A percentile compares a stretch with the other conserved stretches of the same genome.
phyloP scores from a whole-genome alignment of 192 early-diverging fungal genomes.

The Linnemannia elongata region DNA sequence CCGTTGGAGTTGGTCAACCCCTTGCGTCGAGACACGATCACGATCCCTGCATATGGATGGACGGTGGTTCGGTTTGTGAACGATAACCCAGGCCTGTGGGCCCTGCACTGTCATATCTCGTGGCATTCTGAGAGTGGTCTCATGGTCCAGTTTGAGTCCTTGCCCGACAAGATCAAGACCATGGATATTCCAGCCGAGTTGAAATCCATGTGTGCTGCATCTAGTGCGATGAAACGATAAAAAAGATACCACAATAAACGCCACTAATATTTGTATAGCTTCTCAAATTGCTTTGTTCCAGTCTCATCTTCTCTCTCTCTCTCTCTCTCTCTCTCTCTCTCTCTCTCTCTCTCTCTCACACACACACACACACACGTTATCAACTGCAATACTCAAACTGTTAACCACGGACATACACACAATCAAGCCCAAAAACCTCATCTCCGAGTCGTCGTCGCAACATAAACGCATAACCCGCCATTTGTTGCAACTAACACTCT shows the following conservation, averaged over 20 bases:
- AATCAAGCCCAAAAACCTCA: background rate
- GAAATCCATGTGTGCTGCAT: slow-evolving; percentile 26
- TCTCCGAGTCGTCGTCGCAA: background rate
- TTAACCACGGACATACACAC: background rate
- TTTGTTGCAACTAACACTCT: too few relatives aligned
- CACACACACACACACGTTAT: background rate
- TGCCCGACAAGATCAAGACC: slow-evolving; percentile 27
- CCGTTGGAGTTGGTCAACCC: slow-evolving; percentile 36
- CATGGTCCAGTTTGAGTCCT: slow-evolving; percentile 49
- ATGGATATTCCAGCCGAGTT: slow-evolving; percentile 42
- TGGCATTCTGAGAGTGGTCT: slow-evolving; percentile 63
- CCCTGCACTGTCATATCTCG: slow-evolving; percentile 62
- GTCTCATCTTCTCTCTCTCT: too few relatives aligned
- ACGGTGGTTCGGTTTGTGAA: slow-evolving; percentile 36
- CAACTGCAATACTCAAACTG: background rate
- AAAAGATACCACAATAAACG: too few relatives aligned
- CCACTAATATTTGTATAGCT: too few relatives aligned
- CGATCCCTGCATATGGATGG: slow-evolving; percentile 40
- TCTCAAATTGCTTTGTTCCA: too few relatives aligned
- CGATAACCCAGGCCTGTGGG: slow-evolving; percentile 61
- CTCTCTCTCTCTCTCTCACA: background rate
- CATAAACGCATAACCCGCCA: background rate
- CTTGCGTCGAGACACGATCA: slow-evolving; percentile 48
- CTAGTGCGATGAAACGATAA: background rate
- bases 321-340: too few relatives aligned